These are phyloP conservation scores for Keithomyces neogunnii DNA, from an alignment of 2,329 filamentous ascomycete genomes.

Conservation along the genomic window DNA sequence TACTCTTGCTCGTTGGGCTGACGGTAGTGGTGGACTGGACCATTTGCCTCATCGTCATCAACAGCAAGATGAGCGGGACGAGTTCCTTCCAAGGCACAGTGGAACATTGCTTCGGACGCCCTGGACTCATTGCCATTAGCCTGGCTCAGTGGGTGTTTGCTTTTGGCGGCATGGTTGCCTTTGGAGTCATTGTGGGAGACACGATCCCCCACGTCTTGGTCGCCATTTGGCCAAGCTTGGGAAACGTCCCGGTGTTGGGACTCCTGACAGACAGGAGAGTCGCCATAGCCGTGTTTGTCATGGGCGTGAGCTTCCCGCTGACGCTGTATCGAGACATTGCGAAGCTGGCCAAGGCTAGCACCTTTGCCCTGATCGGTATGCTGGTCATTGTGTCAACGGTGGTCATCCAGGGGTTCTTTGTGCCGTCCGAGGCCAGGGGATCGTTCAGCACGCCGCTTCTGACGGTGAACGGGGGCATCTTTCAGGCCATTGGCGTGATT, in stretches of 20 bases:
- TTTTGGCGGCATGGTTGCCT: slow-evolving; percentile 97
- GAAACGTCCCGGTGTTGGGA: slow-evolving; percentile 66
- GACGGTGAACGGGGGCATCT: slow-evolving; percentile 78
- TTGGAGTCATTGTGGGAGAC: slow-evolving; percentile 95
- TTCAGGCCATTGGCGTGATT: slow-evolving; percentile 95
- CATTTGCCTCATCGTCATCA: slow-evolving; percentile 92
- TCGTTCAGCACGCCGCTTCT: slow-evolving; percentile 61
- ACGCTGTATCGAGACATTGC: slow-evolving; percentile 94
- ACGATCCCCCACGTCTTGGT: slow-evolving; percentile 85
- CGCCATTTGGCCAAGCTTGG: slow-evolving; percentile 71
- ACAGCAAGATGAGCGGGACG: slow-evolving; percentile 90
- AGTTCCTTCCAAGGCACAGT: slow-evolving; percentile 95
- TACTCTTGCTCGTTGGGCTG: slow-evolving; percentile 67
- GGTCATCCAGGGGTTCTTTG: slow-evolving; percentile 70
- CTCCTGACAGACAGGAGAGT: slow-evolving; percentile 73
- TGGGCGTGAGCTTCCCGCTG: slow-evolving; percentile 82
- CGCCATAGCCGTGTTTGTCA: slow-evolving; percentile 78
- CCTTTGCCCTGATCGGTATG: slow-evolving; percentile 90
- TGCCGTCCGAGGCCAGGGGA: slow-evolving; percentile 64
- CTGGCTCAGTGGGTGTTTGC: slow-evolving; percentile 97
- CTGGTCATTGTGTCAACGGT: slow-evolving; percentile 80
- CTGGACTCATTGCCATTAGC: slow-evolving; percentile 78
- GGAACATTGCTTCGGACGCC: slow-evolving; percentile 85
- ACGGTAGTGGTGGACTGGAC: slow-evolving; percentile 94
- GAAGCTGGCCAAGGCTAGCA: slow-evolving; percentile 95